Evolutionary conservation across 2,329 filamentous ascomycete genomes (phyloP), one percentile per base, ranked within the genome.

Genomic region (Penicillium janthinellum): DNA sequence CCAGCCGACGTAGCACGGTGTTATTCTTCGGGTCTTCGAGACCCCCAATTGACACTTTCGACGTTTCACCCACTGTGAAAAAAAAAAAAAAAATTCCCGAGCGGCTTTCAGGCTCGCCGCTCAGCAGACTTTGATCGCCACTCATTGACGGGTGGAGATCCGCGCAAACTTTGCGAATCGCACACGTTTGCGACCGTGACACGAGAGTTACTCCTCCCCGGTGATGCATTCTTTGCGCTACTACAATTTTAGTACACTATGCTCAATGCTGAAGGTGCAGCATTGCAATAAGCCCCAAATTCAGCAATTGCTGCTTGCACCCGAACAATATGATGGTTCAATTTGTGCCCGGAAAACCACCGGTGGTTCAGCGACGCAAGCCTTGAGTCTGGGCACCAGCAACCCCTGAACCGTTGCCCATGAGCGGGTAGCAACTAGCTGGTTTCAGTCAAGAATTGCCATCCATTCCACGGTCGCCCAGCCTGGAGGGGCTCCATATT

Each of bases 21-120:
- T 48, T 15, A 22, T 31, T 47, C 25, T 47, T 37, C 41, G 57
- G 57, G 53, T 49, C 53, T 48, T 34, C n/a, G 31, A 41, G 41
- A 41, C 8, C 14, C 17, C 45, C 20, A 39, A 12, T 14, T 14
- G 17, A 49, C 17, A 49, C 44, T 47, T 34, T 22, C 22, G 2
- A 22, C 2, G 22, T 22, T 22, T 4, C 22, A 22, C 22, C 22
- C 22, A 22, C 22, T 22, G 4, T 22, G 22, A 22, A 22, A 31
- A 25, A 7, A 11, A 31, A 17, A 8, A 12, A 12, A 54, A 39
- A 39, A 44, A 5, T 22, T 35, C 25, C 47, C 47, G 11, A 49
- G 47, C 14, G 47, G 31, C 47, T 17, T 35, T 49, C 12, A 31
- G 31, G 7, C 28, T 31, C 7, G 25, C 8, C 8, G 31, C 31